Base-by-base conservation (phyloP, 768 basidiomycete genomes). In the Mrakia blollopis region DNA sequence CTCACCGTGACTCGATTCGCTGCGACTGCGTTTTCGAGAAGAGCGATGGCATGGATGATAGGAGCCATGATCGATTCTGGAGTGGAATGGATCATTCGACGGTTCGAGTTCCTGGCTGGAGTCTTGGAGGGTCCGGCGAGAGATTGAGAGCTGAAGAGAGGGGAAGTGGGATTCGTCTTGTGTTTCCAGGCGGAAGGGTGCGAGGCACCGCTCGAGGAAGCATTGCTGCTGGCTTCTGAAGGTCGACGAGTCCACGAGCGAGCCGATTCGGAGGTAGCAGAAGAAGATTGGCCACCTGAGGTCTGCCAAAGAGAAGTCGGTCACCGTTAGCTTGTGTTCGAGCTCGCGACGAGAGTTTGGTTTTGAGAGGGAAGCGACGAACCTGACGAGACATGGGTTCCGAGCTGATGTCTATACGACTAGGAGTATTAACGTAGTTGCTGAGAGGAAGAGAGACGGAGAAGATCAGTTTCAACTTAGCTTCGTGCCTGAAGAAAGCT, bases 1-100 rank as follows among this genome's bases (percentile, higher is more conserved):
- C 76, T 72, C 16, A 77, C 76, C 7, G 76, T 37, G 18, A 72
- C 44, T 32, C 76, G 57, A 7, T 72, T 57, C 32, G 61, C 76
- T 25, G 41, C 87, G 28, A 94, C 93, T 8, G 94, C 92, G 75
- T 88, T 91, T 81, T 95, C 91, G 32, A 99, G 87, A 61, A 98
- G 86, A 11, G 91, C 90, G 57, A 98, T 86, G 21, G 91, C 92
- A 79, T 94, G 93, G 10, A 92, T 86, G 67, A 98, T 88, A 21
- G 93, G 91, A 18, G 90, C 86, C 88, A 97, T 91, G 25, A 96
- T 85, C 14, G 90, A 89, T 0, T 44, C 41, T 75, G 77, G 78
- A 82, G 90, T 90, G n/a, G 86, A 86, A 77, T 88, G 88, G 73
- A 86, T 85, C 74, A 87, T 88, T 71, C 86, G 83, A 73, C 85